Conservation (phyloP, 495 filamentous ascomycete genomes). For the Cercophora sp. region DNA sequence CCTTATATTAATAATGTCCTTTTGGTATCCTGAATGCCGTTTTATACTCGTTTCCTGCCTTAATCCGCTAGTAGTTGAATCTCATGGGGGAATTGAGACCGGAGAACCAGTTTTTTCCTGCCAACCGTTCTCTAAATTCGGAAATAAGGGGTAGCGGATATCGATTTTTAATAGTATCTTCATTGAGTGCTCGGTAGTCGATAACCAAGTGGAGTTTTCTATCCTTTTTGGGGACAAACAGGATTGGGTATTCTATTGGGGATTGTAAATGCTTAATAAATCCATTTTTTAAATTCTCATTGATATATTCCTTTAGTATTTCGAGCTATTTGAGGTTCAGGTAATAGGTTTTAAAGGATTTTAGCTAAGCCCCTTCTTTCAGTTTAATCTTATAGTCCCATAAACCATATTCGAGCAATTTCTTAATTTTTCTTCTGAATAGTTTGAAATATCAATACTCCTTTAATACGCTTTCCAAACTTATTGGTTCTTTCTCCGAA, state of each 20-base stretch:
- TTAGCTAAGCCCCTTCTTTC: not conserved
- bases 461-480: too few species aligned
- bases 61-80: too few species aligned
- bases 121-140: too few species aligned
- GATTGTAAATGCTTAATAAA: not conserved
- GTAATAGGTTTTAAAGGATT: not conserved
- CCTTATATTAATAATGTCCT: conserved; percentile 27
- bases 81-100: not conserved
- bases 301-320: conserved; percentile 1
- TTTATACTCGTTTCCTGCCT: conserved; percentile 26
- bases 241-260: not conserved
- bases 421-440: too few species aligned
- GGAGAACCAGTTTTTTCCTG: not conserved
- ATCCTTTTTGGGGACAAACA: not conserved
- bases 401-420: too few species aligned
- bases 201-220: not conserved
- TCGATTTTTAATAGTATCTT: too few species aligned
- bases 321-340: not conserved
- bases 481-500: too few species aligned
- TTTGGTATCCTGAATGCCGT: conserved; percentile 31
- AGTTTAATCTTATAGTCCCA: not conserved
- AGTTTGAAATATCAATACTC: too few species aligned
- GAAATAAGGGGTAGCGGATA: too few species aligned
- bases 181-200: too few species aligned
- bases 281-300: not conserved